Evolutionary conservation across 768 basidiomycete species (phyloP).

Genomic region (Hericium coralloides): DNA sequence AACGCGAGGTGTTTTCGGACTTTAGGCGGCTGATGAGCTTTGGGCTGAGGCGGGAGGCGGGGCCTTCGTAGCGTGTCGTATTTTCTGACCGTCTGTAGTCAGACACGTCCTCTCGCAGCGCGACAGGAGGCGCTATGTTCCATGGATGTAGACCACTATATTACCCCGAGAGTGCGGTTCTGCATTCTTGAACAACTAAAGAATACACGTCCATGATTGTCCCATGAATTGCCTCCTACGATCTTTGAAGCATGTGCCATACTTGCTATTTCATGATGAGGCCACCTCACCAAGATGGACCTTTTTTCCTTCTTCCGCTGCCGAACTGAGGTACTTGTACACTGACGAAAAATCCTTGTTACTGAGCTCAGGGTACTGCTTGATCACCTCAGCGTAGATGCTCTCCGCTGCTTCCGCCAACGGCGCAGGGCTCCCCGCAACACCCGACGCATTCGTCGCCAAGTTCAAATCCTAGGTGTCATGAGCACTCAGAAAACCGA

Average conservation of each 20-base stretch:
- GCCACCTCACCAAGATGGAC: not conserved
- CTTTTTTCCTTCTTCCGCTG: conserved; percentile 11
- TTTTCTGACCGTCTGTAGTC: too few relatives aligned
- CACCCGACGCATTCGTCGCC: conserved; percentile 53
- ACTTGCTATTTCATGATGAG: not conserved
- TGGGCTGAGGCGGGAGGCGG: conserved; percentile 67
- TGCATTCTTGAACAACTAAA: too few relatives aligned
- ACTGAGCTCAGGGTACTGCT: conserved; percentile 47
- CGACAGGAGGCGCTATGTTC: too few relatives aligned
- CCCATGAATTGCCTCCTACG: too few relatives aligned
- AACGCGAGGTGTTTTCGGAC: conserved; percentile 81
- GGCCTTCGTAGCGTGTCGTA: conserved; percentile 2
- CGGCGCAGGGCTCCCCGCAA: conserved; percentile 44
- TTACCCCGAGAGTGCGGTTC: too few relatives aligned
- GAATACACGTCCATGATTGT: too few relatives aligned
- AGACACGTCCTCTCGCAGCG: too few relatives aligned
- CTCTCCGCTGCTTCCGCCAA: conserved; percentile 55
- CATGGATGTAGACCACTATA: too few relatives aligned
- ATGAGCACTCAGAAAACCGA: not conserved
- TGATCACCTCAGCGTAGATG: conserved; percentile 51
- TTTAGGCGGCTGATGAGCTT: conserved; percentile 85
- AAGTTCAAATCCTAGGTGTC: conserved; percentile 70
- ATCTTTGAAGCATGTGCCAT: not conserved
- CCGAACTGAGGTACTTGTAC: conserved; percentile 49
- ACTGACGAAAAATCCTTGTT: conserved; percentile 77